Conservation (phyloP, 345 rosid genomes). For the Carallia pectinifolia region DNA sequence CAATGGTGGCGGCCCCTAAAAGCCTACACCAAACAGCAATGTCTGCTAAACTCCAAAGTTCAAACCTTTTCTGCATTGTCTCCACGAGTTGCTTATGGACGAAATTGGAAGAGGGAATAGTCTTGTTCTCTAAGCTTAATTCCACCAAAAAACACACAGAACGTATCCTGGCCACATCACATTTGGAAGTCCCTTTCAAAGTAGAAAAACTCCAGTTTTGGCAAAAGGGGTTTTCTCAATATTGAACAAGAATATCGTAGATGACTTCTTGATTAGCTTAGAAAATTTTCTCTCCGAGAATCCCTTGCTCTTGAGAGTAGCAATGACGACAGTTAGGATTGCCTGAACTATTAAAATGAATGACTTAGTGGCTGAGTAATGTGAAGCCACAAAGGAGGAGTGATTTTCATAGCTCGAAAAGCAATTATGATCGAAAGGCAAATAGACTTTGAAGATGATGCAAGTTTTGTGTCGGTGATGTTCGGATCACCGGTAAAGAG, state of each 20-base stretch:
- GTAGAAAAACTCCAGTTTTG: conserved; percentile 36
- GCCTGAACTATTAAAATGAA: not conserved
- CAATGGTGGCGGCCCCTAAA: too few relatives aligned
- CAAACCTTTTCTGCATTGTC: too few relatives aligned
- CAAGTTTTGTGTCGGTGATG: not conserved
- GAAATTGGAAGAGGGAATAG: conserved; percentile 17
- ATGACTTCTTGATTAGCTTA: conserved; percentile 2
- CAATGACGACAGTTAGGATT: conserved; percentile 21
- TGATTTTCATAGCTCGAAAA: not conserved
- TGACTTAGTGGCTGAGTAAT: conserved; percentile 9
- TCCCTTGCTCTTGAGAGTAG: conserved; percentile 17
- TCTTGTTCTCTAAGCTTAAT: conserved; percentile 27
- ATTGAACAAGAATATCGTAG: not conserved
- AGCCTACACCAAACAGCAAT: not conserved
- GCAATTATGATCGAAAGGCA: conserved; percentile 2
- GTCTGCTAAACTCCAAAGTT: too few relatives aligned
- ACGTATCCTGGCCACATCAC: conserved; percentile 13
- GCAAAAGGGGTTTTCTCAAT: conserved; percentile 29
- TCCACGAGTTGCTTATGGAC: too few relatives aligned
- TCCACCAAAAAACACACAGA: not conserved
- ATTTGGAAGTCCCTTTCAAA: conserved; percentile 20
- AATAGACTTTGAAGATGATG: not conserved
- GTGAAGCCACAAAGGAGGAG: conserved; percentile 31
- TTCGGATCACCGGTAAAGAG: not conserved
- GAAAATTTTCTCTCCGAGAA: conserved; percentile 31